Conservation (phyloP, 148 eudicot species). For the Vaccinium darrowii region DNA sequence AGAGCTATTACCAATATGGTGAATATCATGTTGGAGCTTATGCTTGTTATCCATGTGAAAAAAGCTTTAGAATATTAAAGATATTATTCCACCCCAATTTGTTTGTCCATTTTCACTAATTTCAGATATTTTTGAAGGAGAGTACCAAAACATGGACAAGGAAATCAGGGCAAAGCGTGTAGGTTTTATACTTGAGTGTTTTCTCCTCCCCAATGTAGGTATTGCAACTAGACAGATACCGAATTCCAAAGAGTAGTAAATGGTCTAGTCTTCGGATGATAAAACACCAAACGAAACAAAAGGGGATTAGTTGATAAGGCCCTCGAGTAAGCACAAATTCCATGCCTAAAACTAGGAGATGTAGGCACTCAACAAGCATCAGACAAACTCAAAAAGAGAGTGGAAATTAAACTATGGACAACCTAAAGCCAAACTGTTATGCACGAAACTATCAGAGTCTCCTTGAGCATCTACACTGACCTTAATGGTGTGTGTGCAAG, state of each 20-base stretch:
- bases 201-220: neutral
- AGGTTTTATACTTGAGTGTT: neutral
- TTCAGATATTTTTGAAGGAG: neutral
- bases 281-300: neutral
- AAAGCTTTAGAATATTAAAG: too few relatives aligned
- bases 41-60: neutral
- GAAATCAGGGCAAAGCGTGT: neutral
- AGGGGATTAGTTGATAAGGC: neutral
- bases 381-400: neutral
- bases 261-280: neutral
- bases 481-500: slow-evolving; percentile 34
- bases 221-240: neutral
- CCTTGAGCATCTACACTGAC: slow-evolving; percentile 21
- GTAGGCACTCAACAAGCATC: neutral
- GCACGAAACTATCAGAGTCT: neutral
- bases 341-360: neutral
- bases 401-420: too few relatives aligned
- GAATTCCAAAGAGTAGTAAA: neutral
- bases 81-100: neutral
- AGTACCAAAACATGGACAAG: neutral
- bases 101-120: neutral
- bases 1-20: too few relatives aligned
- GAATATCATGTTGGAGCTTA: neutral
- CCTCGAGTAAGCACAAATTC: neutral
- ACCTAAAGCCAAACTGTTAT: too few relatives aligned